Evolutionary conservation across 2,329 filamentous ascomycete species (phyloP), one percentile per base, ranked within the genome.

Genomic region (Aspergillus neoniger): DNA sequence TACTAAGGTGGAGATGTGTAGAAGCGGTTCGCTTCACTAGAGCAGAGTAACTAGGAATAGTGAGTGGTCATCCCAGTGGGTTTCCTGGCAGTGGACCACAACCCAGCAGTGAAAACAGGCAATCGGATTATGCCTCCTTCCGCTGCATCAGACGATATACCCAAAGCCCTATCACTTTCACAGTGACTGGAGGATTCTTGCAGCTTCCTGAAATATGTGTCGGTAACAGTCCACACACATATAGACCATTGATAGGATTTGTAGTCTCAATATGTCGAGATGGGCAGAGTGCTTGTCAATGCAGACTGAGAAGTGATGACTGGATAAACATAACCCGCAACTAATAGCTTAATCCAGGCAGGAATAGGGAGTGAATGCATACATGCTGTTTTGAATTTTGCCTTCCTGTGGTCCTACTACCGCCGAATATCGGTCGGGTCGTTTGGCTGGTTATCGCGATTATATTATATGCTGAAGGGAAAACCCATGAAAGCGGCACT

Each of bases 241-340:
- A 52, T 36, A 36, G 32, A 36, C 32, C 57, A 67, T 51, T 60
- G 60, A 44, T 44, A 19, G 17, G 10, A 30, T 55, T 44, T 56
- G 49, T 19, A 60, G 55, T 25, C 51, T 64, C 55, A 62, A 57
- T 19, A 49, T 48, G 23, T 58, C 60, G 62, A 62, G 67, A 56
- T 61, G 55, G 57, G 62, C 62, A 49, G 59, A 65, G 67, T 68
- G 56, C 55, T 66, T 64, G 58, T 67, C 62, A 55, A 60, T 56
- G 58, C 58, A 69, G 57, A 60, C 41, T 53, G 21, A 54, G 51
- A 30, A 57, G 57, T 51, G 50, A 30, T 48, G 55, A n/a, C 60
- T 64, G 61, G 47, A 60, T 47, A 51, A 62, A 62, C 62, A 69
- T 67, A 49, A 50, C 58, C 61, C 51, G 50, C 36, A n/a, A 38